Percentiles rank a stretch among this genome's conserved stretches.
phyloP scores from a whole-genome alignment of 1,284 basidiomycete species.

The Caloboletus inedulis region DNA sequence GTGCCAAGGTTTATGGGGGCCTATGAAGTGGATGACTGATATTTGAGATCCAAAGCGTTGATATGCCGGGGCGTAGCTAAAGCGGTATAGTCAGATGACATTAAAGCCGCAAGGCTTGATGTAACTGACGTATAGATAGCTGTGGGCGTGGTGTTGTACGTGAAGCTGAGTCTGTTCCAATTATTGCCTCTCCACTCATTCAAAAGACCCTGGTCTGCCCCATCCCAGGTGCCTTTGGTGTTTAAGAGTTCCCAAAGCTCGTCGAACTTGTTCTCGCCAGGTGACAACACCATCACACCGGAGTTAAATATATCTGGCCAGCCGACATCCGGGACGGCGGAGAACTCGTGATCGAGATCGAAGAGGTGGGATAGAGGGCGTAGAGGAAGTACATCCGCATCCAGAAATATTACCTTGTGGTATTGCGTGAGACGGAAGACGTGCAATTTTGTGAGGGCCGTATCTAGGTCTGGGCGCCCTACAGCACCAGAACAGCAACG shows the following conservation, averaged over 20 bases:
- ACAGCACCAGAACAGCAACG: conserved; percentile 10
- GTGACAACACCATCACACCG: conserved; percentile 86
- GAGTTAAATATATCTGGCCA: conserved; percentile 99
- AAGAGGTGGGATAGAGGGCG: conserved; percentile 89
- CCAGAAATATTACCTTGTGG: conserved; percentile 89
- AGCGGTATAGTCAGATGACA: conserved; percentile 25
- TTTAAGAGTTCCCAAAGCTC: conserved; percentile 69
- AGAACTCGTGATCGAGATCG: conserved; percentile 68
- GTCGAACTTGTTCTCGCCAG: conserved; percentile 79
- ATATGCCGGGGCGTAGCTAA: conserved; percentile 92
- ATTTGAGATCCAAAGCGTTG: conserved; percentile 88
- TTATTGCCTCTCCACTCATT: conserved; percentile 89
- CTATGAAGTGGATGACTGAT: conserved; percentile 92
- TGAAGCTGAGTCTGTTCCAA: conserved; percentile 93
- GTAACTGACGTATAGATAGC: conserved; percentile 87
- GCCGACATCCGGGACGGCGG: conserved; percentile 92
- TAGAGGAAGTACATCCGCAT: conserved; percentile 93
- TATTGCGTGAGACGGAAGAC: conserved; percentile 88
- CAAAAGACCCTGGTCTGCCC: conserved; percentile 93
- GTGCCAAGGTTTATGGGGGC: conserved; percentile 90
- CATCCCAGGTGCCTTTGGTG: conserved; percentile 89
- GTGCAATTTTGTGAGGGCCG: conserved; percentile 94
- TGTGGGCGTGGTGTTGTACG: conserved; percentile 97
- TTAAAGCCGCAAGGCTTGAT: conserved; percentile 20
- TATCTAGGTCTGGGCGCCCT: conserved; percentile 91